These are phyloP conservation scores for Phytophthora fragariaefolia DNA, from an alignment of 352 stramenopile genomes.

Conservation along the genomic window DNA sequence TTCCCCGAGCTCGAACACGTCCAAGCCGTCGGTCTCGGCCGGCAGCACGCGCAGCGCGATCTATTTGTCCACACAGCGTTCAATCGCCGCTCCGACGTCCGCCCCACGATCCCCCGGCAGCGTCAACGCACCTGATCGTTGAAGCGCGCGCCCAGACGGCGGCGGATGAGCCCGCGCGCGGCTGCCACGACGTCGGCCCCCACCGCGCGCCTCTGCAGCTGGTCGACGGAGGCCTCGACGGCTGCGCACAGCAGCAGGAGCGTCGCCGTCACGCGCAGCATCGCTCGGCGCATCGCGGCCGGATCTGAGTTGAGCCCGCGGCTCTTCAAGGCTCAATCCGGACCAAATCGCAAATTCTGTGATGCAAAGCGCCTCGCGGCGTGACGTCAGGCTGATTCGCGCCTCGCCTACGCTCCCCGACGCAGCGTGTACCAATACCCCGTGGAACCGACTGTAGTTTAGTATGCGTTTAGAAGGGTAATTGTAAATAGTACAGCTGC, in stretches of 20 bases:
- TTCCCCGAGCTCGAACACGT: constrained; percentile 68
- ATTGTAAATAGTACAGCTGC: no score
- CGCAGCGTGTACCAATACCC: no score
- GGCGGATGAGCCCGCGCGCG: constrained; percentile 61
- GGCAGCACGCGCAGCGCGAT: constrained; percentile 62
- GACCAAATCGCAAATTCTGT: not conserved
- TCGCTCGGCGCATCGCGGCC: constrained; percentile 9
- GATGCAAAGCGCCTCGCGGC: not conserved
- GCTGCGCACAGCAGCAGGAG: constrained; percentile 32
- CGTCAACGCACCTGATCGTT: constrained; percentile 69
- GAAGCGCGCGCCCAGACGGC: constrained; percentile 60
- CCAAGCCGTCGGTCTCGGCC: constrained; percentile 47
- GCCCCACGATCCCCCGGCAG: no score
- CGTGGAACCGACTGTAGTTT: no score
- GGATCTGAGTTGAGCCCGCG: constrained; percentile 19
- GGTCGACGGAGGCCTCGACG: constrained; percentile 19
- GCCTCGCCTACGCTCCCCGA: no score
- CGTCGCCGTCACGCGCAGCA: constrained; percentile 7
- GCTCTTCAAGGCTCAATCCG: not conserved
- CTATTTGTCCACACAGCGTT: no score
- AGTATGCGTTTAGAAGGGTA: no score
- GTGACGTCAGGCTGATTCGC: no score
- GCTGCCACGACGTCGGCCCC: constrained; percentile 55
- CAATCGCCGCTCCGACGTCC: no score
- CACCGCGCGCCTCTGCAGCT: constrained; percentile 20